These are phyloP conservation scores for Cercospora sojina DNA, from an alignment of 2,329 filamentous ascomycete species.

Conservation along the genomic window DNA sequence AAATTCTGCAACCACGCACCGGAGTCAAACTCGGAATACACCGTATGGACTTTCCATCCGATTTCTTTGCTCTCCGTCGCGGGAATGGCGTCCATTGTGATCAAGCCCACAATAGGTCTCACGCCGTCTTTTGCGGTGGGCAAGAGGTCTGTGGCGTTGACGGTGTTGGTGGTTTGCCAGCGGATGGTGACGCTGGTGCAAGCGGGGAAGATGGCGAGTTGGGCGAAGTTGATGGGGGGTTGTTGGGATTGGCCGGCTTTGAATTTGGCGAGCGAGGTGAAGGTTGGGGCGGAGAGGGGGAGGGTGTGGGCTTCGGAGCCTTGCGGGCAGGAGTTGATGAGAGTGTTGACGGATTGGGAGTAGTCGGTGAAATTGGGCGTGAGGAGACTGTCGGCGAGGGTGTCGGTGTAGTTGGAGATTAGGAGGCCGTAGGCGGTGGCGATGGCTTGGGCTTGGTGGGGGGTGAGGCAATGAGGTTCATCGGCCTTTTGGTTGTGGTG, in stretches of 20 bases:
- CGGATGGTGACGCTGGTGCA: slow-evolving; percentile 35
- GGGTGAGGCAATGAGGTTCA: slow-evolving; percentile 22
- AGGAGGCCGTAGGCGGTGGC: slow-evolving; percentile 34
- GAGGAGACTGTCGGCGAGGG: slow-evolving; percentile 30
- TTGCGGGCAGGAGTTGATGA: slow-evolving; percentile 37
- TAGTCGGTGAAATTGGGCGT: slow-evolving; percentile 35
- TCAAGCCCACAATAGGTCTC: slow-evolving; percentile 33
- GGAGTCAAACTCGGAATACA: slow-evolving; percentile 38
- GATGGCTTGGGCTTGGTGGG: slow-evolving; percentile 29
- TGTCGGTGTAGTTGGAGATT: slow-evolving; percentile 32
- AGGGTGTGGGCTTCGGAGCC: slow-evolving; percentile 26
- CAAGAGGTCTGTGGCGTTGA: slow-evolving; percentile 24
- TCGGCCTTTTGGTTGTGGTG: slow-evolving; percentile 11
- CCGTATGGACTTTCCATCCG: slow-evolving; percentile 32
- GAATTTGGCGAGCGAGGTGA: slow-evolving; percentile 32
- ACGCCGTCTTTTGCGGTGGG: background rate
- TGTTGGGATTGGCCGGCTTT: slow-evolving; percentile 35
- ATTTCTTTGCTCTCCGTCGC: slow-evolving; percentile 17
- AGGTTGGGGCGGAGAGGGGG: slow-evolving; percentile 32
- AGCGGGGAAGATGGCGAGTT: slow-evolving; percentile 32
- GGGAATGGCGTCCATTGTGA: slow-evolving; percentile 27
- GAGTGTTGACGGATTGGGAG: slow-evolving; percentile 37
- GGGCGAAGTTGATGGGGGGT: slow-evolving; percentile 35
- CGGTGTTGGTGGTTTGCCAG: slow-evolving; percentile 36
- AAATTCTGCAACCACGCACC: slow-evolving; percentile 37